Evolutionary conservation across 805 yeast genomes (phyloP), one percentile per base, ranked within the genome.

Genomic region (Metschnikowia kofuensis): DNA sequence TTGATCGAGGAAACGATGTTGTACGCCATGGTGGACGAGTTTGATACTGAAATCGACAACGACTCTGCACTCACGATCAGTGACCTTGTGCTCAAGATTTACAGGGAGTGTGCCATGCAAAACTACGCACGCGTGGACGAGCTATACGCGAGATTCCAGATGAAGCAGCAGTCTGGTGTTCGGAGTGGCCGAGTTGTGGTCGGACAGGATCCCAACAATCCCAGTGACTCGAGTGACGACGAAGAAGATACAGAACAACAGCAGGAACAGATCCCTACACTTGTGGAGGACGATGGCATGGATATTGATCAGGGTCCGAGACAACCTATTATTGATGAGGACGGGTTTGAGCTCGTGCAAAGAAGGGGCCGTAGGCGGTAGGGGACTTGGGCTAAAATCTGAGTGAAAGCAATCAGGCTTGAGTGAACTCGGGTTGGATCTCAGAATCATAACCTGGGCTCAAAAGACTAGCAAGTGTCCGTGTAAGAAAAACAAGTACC

Each of bases 11-110:
- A 87, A 61, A 81, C 96, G 14, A 71, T 94, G 51, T 72, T 87
- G 44, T 86, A 87, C 62, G 94, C 96, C 27, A 89, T 94, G 97
- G 83, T 84, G 51, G 99, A 92, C 68, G 99, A 94, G 66, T 94
- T 92, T 61, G 97, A 89, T 50, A 86, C 85, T 8, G 78, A 82
- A 39, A 81, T 94, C 38, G 97, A 94, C 60, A 96, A 92, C 63
- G 96, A 89, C 57, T 83, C 96, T 9, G 92, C 96, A 0, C 74
- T 85, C 47, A 79, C 80, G 7, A 79, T 89, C 31, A 96, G 92
- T 5, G 81, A 77, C 41, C 75, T 77, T 49, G 77, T 94, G 16
- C 65, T 90, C 47, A 76, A 79, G 45, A 62, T 83, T 15, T 92
- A 89, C 69, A 78, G 78, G 53, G 83, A 87, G 46, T 86, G 90